Percentiles rank a stretch among this genome's conserved stretches.
These are phyloP conservation scores for Fomitopsis pulvina DNA, from an alignment of 768 basidiomycete species.

Conservation along the genomic window DNA sequence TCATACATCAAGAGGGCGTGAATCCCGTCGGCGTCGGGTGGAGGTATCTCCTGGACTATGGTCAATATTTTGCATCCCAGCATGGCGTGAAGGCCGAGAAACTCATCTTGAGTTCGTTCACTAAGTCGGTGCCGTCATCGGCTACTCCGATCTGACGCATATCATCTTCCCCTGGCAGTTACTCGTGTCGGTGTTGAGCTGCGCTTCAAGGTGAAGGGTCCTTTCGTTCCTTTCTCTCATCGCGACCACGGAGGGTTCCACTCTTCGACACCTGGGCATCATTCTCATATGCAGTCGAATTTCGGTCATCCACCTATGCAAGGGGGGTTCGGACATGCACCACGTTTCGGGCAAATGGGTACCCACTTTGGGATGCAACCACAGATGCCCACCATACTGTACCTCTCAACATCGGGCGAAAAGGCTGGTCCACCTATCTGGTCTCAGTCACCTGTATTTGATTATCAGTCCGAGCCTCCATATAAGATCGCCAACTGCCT, in stretches of 20 bases:
- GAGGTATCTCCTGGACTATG: constrained; percentile 30
- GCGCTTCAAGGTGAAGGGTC: constrained; percentile 21
- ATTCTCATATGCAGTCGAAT: constrained; percentile 28
- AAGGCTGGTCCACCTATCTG: constrained; percentile 31
- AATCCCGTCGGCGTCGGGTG: constrained; percentile 30
- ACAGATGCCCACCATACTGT: constrained; percentile 27
- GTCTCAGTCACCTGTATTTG: constrained; percentile 28
- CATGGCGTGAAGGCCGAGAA: constrained; percentile 34
- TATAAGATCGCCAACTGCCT: constrained; percentile 19
- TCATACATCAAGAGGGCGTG: constrained; percentile 28
- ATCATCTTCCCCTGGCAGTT: constrained; percentile 20
- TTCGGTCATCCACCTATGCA: background rate
- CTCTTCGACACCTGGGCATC: constrained; percentile 29
- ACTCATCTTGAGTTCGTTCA: constrained; percentile 33
- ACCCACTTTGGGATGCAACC: background rate
- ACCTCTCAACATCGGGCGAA: constrained; percentile 34
- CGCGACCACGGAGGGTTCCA: background rate
- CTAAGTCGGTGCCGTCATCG: background rate
- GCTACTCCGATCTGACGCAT: background rate
- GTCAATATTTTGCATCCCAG: constrained; percentile 23
- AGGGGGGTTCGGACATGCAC: background rate
- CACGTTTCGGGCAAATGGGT: background rate
- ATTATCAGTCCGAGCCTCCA: constrained; percentile 4
- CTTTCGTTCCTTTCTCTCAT: background rate
- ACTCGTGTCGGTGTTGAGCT: constrained; percentile 35